Conservation (phyloP, 2,329 filamentous ascomycete species). For the Pseudocercospora crystallina region DNA sequence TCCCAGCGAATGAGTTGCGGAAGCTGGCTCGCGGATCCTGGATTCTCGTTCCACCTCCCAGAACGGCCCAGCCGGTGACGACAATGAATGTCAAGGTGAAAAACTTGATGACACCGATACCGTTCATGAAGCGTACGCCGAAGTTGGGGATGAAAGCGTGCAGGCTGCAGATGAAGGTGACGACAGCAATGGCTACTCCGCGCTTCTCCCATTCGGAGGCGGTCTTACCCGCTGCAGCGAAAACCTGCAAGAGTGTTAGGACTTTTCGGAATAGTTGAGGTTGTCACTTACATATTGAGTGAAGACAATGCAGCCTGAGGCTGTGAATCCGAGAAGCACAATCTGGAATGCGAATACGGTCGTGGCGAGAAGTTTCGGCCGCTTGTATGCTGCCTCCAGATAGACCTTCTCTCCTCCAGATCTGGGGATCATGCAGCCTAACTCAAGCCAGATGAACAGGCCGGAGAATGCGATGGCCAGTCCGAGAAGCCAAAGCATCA, state of each 20-base stretch:
- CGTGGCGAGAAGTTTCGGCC: constrained; percentile 63
- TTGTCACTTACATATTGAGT: constrained; percentile 54
- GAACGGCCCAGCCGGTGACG: constrained; percentile 59
- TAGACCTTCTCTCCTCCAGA: constrained; percentile 65
- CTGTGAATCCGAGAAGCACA: constrained; percentile 64
- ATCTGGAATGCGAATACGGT: constrained; percentile 64
- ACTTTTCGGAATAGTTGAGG: constrained; percentile 41
- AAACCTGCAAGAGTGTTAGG: not conserved
- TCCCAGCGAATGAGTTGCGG: constrained; percentile 54
- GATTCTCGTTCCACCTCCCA: constrained; percentile 54
- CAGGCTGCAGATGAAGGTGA: constrained; percentile 50
- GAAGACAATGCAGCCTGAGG: constrained; percentile 60
- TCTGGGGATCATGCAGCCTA: constrained; percentile 65
- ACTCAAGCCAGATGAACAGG: constrained; percentile 62
- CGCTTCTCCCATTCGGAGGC: constrained; percentile 63
- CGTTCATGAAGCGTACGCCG: constrained; percentile 40
- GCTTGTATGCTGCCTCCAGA: constrained; percentile 65
- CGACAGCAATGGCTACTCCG: constrained; percentile 60
- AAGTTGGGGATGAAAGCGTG: constrained; percentile 51
- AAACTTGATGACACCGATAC: constrained; percentile 60
- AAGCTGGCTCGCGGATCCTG: constrained; percentile 56
- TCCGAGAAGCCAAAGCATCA: constrained; percentile 66
- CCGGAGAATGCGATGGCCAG: constrained; percentile 57
- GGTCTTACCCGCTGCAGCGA: constrained; percentile 46
- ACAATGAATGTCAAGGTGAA: constrained; percentile 57